These are phyloP conservation scores for Sporothrix pseudoabietina DNA, from an alignment of 2,329 filamentous ascomycete genomes.

Conservation along the genomic window DNA sequence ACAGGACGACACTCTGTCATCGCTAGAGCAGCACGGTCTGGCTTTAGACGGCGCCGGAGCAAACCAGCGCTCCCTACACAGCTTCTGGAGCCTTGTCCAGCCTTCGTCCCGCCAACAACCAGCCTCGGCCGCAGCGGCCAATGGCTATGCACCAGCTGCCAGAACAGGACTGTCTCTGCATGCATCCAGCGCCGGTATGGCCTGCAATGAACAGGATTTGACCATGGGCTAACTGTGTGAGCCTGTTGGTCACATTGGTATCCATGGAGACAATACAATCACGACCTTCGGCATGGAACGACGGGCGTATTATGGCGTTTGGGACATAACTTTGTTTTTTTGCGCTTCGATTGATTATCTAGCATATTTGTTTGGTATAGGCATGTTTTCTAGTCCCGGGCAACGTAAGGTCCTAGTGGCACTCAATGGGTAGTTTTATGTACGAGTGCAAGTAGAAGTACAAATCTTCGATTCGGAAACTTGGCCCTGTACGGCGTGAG, in stretches of 20 bases:
- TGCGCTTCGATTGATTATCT: no score
- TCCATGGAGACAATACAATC: neutral
- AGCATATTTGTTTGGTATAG: neutral
- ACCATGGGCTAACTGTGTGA: neutral
- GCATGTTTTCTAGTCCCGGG: neutral
- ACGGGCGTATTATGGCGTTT: neutral
- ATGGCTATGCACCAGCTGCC: neutral
- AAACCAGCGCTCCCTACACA: constrained; percentile 58
- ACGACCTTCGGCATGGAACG: neutral
- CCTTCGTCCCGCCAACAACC: constrained; percentile 33
- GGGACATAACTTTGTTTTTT: neutral
- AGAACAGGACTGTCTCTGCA: neutral
- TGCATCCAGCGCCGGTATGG: neutral
- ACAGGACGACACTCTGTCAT: neutral
- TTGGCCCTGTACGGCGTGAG: neutral
- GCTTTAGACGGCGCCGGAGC: constrained; percentile 28
- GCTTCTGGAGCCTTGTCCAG: constrained; percentile 59
- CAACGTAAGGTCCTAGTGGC: neutral
- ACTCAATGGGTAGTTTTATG: neutral
- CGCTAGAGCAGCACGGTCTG: neutral
- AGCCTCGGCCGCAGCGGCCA: neutral
- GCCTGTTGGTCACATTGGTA: neutral
- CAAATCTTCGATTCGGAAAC: neutral
- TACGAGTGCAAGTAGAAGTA: neutral
- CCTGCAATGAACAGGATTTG: neutral